Evolutionary conservation across 495 filamentous ascomycete genomes (phyloP).

Genomic region (Pyronema domesticum): DNA sequence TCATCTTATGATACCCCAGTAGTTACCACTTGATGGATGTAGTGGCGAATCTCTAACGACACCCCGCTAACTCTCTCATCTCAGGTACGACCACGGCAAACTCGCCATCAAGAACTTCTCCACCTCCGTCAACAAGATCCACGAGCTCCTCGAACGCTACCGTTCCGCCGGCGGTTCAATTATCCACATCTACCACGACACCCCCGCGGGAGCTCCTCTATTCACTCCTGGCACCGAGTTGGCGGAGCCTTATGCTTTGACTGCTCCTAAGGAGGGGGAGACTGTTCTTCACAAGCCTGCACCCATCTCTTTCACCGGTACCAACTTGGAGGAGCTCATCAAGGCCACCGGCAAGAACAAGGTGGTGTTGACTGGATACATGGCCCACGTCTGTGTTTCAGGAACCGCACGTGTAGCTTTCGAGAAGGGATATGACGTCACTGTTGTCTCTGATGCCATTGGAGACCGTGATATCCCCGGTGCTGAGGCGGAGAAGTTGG

Average conservation of each 20-base stretch:
- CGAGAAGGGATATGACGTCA: constrained; percentile 41
- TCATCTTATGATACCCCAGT: too few relatives aligned
- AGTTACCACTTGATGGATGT: neutral
- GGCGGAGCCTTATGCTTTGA: constrained; percentile 36
- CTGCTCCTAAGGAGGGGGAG: constrained; percentile 31
- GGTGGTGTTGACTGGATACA: constrained; percentile 14
- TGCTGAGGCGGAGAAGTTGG: constrained; percentile 20
- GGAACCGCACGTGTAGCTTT: constrained; percentile 38
- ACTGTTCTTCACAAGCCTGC: constrained; percentile 24
- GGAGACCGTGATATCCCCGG: constrained; percentile 43
- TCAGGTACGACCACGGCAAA: constrained; percentile 33
- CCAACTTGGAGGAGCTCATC: constrained; percentile 20
- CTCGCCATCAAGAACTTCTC: constrained; percentile 34
- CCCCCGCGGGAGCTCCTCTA: constrained; percentile 39
- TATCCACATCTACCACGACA: constrained; percentile 39
- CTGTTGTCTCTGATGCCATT: constrained; percentile 37
- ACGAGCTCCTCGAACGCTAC: constrained; percentile 34
- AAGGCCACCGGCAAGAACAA: constrained; percentile 20
- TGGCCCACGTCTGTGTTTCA: constrained; percentile 45
- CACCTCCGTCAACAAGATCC: constrained; percentile 31
- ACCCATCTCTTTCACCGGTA: constrained; percentile 23
- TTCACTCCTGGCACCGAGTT: constrained; percentile 39
- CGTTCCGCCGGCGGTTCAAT: constrained; percentile 32
- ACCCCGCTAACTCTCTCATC: neutral
- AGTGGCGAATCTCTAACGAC: neutral